Evolutionary conservation across 176 grass and related monocot genomes (phyloP).

Genomic region (Oropetium thomaeum): DNA sequence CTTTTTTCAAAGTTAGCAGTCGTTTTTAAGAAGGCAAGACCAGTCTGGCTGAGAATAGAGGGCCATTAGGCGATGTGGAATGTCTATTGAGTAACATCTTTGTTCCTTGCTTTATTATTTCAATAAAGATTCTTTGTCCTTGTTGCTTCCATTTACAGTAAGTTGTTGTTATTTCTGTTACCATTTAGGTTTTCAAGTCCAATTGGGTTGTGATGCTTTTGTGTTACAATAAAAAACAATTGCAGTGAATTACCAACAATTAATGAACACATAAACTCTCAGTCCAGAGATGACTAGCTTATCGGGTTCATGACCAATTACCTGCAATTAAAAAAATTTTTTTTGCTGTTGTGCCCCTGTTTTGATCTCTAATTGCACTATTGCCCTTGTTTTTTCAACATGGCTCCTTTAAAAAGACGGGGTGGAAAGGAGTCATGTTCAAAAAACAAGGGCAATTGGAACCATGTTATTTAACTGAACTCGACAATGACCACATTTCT

Average conservation of each 20-base stretch:
- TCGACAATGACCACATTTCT: not conserved
- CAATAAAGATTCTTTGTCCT: not conserved
- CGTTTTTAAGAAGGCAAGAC: conserved; percentile 54
- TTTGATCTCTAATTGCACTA: too few relatives aligned
- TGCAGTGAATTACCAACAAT: not conserved
- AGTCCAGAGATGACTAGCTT: not conserved
- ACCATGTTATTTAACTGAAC: too few relatives aligned
- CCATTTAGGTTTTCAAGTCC: not conserved
- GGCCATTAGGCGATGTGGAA: not conserved
- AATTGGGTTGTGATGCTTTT: not conserved
- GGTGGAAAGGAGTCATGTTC: too few relatives aligned
- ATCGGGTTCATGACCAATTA: too few relatives aligned
- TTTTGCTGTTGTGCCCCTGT: too few relatives aligned
- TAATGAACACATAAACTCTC: not conserved
- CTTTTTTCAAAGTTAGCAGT: conserved; percentile 65
- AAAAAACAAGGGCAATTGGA: too few relatives aligned
- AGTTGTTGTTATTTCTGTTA: not conserved
- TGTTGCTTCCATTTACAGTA: not conserved
- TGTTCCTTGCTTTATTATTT: not conserved
- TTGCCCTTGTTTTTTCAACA: too few relatives aligned
- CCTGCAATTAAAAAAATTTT: too few relatives aligned
- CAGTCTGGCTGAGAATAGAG: not conserved
- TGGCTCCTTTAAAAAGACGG: too few relatives aligned
- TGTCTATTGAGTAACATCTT: conserved; percentile 14
- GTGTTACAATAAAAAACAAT: not conserved